Base-by-base conservation (phyloP, 331 rosid genomes). In the Cydonia oblonga region DNA sequence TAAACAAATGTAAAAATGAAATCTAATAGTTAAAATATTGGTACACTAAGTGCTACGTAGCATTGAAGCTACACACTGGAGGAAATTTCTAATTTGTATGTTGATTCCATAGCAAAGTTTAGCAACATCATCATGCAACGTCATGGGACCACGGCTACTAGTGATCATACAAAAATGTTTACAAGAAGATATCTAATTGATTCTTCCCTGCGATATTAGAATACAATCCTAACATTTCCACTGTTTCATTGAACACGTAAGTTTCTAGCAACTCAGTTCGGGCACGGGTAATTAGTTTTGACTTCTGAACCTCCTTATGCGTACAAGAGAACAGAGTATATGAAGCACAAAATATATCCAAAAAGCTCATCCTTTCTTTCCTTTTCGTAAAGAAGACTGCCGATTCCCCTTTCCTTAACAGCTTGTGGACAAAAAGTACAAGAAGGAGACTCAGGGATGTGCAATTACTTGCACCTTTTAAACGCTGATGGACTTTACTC, bases 401-500 rank as follows among this genome's bases (percentile, higher is more conserved):
- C 18, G 19, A 57, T 35, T 9, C 38, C n/a, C 23, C 32, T 10
- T 24, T 42, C 71, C 2, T 24, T 42, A 25, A 7, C 58, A 18
- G 71, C 11, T 22, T 6, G 30, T 6, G 54, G 32, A 22, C 13
- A 24, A 22, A 30, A 8, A 8, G 53, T 54, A 44, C 56, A 5
- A 13, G 53, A 69, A 24, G 57, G 20, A 44, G 35, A 38, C 19
- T 58, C 38, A 2, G 28, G 67, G 57, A 57, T 33, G 56, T 0
- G 26, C 33, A 71, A 19, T 29, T 2, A 49, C 9, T 63, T 10
- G 51, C 44, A 61, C 16, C 23, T 44, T 32, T 49, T 22, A 25
- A n/a, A 19, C 54, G 63, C 25, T n/a, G 33, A 3, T 20, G 52
- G 16, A 20, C 10, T 26, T 69, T 90, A 74, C 49, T 78, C 78